A percentile compares a stretch with the other conserved stretches of the same genome.
Evolutionary conservation across 305 asterid species (phyloP).

Genomic region (Fraxinus velutina): DNA sequence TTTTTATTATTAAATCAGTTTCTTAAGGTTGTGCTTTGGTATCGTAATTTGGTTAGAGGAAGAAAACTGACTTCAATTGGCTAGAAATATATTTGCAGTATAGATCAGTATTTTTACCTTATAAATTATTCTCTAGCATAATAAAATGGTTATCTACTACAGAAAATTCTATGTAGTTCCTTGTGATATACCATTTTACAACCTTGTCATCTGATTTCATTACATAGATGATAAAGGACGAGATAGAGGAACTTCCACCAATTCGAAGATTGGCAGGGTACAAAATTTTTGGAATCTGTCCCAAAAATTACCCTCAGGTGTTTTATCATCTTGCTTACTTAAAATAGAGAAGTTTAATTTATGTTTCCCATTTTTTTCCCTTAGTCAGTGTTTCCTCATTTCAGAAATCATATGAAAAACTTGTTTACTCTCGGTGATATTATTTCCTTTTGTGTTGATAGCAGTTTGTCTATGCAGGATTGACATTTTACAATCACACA

Average conservation of each 20-base stretch:
- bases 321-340: conserved; percentile 9
- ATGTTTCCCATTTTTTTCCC: conserved; percentile 10
- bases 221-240: conserved; percentile 21
- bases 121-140: not conserved
- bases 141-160: conserved; percentile 11
- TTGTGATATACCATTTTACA: conserved; percentile 4
- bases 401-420: not conserved
- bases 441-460: conserved; percentile 4
- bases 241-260: conserved; percentile 25
- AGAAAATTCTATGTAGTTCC: not conserved
- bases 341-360: not conserved
- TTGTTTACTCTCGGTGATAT: conserved; percentile 6
- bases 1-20: not conserved
- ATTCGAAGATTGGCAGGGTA: conserved; percentile 23
- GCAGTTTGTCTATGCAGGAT: conserved; percentile 45
- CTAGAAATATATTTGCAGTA: not conserved
- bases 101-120: not conserved
- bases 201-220: conserved; percentile 14
- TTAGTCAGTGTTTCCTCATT: conserved; percentile 14
- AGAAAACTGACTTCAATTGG: not conserved
- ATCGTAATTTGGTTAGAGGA: not conserved
- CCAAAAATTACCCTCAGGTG: conserved; percentile 39
- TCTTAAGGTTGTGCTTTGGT: not conserved
- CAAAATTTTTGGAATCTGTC: conserved; percentile 28
- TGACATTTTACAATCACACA: conserved; percentile 50